Base-by-base conservation (phyloP, 1,284 basidiomycete species). In the Vanrija pseudolonga region DNA sequence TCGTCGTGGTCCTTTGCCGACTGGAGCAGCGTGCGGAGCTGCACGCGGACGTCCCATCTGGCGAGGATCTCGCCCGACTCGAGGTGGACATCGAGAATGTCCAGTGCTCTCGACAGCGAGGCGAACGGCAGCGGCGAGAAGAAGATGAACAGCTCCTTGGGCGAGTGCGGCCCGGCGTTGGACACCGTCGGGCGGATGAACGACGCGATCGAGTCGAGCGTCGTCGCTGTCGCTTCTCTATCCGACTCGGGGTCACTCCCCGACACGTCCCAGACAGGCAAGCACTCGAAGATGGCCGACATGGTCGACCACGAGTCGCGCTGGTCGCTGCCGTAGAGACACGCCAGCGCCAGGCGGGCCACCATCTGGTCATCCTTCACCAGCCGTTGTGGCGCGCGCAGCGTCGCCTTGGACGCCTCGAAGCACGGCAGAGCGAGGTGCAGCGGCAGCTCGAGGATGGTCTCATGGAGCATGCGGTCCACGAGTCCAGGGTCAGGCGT, bases 11-110 rank as follows among this genome's bases (percentile, higher is more conserved):
- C 81, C 36, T 80, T 74, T 48, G 84, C 81, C 57, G 88, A 89
- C 64, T 87, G 88, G 28, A 96, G 77, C 70, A 96, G 88, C 85
- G 90, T 94, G 18, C 84, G 81, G 41, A 95, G 76, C 6, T 87
- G 85, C 1, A 86, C 86, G 18, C 88, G 82, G 2, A 88, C 87
- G 64, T 82, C 83, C 90, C 92, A 96, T 42, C 90, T 81, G 4
- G 89, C 82, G 19, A 97, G 79, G 45, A 91, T 89, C 76, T 96
- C 93, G 15, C 90, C 92, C 0, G 88, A 87, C 69, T 93, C 89
- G n/a, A 97, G 81, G 72, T 96, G 92, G 1, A 94, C 83, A 73
- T 97, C 93, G 45, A 96, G 81, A 46, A 92, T 84, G 70, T 97
- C 93, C 32, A 97, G 81, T 7, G 87, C 85, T 46, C 84, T 82